A percentile compares a stretch with the other conserved stretches of the same genome.
These are phyloP conservation scores for Coemansia sp. DNA, from an alignment of 192 early-diverging fungal species.

Conservation along the genomic window DNA sequence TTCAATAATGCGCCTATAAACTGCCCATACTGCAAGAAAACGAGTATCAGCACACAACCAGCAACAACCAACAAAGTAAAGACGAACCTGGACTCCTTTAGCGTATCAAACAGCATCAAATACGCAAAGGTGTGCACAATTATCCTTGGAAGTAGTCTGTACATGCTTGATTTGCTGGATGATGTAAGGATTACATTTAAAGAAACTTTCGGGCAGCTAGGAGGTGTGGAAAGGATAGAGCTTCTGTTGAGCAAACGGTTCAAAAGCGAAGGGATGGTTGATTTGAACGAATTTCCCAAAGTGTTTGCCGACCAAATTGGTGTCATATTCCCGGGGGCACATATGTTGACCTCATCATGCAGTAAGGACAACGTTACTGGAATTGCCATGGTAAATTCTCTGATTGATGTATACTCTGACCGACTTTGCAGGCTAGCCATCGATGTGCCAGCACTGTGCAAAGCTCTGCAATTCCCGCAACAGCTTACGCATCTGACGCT, in stretches of 20 bases:
- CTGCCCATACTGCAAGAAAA: background rate
- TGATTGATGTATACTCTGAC: background rate
- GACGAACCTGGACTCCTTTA: background rate
- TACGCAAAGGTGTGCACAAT: background rate
- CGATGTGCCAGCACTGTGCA: slow-evolving; percentile 3
- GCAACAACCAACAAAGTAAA: background rate
- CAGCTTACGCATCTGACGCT: background rate
- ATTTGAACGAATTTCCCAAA: background rate
- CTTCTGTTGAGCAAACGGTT: background rate
- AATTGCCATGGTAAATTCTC: background rate
- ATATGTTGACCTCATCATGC: background rate
- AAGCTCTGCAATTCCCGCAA: background rate
- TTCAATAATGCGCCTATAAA: background rate
- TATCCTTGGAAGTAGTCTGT: background rate
- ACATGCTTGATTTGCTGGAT: background rate
- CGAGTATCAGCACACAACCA: background rate
- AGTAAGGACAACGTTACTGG: background rate
- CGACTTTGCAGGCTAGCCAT: background rate
- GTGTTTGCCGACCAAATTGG: background rate
- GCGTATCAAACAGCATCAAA: background rate
- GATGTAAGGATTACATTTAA: background rate
- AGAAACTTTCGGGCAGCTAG: background rate
- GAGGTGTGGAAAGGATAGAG: background rate
- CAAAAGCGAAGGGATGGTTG: background rate
- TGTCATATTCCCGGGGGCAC: background rate